phyloP scores from a whole-genome alignment of 1,139 yeast genomes.

The Candida albicans region DNA sequence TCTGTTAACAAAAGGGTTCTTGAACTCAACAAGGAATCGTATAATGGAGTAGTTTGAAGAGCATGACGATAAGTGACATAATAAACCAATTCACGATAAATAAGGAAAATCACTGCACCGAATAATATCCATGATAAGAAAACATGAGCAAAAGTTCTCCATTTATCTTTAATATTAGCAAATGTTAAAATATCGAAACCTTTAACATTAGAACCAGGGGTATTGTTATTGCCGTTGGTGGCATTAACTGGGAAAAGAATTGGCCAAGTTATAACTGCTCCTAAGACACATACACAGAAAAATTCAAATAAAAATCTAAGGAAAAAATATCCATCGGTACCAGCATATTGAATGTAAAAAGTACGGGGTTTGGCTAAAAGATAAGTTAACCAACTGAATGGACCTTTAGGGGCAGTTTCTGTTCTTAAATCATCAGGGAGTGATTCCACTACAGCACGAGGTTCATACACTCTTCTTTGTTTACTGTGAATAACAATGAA shows the following conservation, averaged over 20 bases:
- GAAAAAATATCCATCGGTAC: slow-evolving; percentile 88
- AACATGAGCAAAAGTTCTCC: slow-evolving; percentile 70
- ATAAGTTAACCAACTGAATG: slow-evolving; percentile 55
- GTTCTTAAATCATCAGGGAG: slow-evolving; percentile 47
- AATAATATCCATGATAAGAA: slow-evolving; percentile 69
- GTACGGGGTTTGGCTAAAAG: slow-evolving; percentile 58
- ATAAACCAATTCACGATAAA: slow-evolving; percentile 70
- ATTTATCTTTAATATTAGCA: slow-evolving; percentile 60
- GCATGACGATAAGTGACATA: slow-evolving; percentile 68
- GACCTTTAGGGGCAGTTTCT: slow-evolving; percentile 56
- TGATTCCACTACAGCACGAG: slow-evolving; percentile 55
- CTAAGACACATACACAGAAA: slow-evolving; percentile 56
- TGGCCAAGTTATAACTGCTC: slow-evolving; percentile 70
- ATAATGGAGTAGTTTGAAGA: slow-evolving; percentile 67
- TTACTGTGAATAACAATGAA: slow-evolving; percentile 68
- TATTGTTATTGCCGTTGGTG: slow-evolving; percentile 56
- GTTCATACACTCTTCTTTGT: slow-evolving; percentile 76
- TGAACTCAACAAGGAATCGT: slow-evolving; percentile 64
- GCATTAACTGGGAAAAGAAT: slow-evolving; percentile 86
- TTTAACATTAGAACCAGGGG: slow-evolving; percentile 26
- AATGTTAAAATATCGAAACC: slow-evolving; percentile 64
- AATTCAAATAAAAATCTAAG: slow-evolving; percentile 72
- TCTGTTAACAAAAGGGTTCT: slow-evolving; percentile 70
- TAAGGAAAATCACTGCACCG: slow-evolving; percentile 56
- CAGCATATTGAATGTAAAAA: slow-evolving; percentile 73